Evolutionary conservation across 2,329 filamentous ascomycete species (phyloP), one percentile per base, ranked within the genome.

Genomic region (Chrysoporthe puriensis): DNA sequence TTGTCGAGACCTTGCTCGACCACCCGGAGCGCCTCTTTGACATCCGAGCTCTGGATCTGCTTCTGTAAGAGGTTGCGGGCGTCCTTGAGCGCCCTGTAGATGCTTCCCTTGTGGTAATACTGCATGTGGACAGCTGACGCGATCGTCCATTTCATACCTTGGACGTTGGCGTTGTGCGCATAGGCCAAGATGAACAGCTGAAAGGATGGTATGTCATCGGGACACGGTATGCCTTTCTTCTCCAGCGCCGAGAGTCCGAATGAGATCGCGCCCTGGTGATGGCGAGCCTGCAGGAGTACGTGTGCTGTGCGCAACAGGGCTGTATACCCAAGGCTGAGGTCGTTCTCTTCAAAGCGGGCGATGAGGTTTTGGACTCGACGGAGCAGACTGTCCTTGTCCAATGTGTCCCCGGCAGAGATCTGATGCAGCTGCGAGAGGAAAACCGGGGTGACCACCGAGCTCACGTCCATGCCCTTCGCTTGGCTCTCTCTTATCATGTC

Each of bases 401-500:
- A 48, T 3, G n/a, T n/a, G 8, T 48, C 26, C 66, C 5, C 72
- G 70, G 18, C 73, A 73, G 76, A 73, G 11, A 81, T 76, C 13
- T 73, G 71, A 32, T 77, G 76, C 5, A 85, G 72, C 52, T 78
- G 76, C 2, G 78, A 73, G 36, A 79, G 69, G 14, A 83, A 73
- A 34, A 84, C 70, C 5, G 80, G 78, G 6, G 79, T 78, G 66
- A 80, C 70, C 3, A 80, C 82, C 0, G 71, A 68, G 59, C 75
- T 79, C 5, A 84, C 77, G 67, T 86, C 80, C 13, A 79, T 73
- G 4, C 83, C 84, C 13, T 77, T 72, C 1, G 70, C 63, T 46
- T 81, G 76, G 0, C 83, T 81, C 42, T 74, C 72, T 6, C 73
- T 72, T 6, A 87, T 77, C 18, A 86, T 74, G 0, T 70, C 71